A percentile compares a stretch with the other conserved stretches of the same genome.
phyloP scores from a whole-genome alignment of 2,329 filamentous ascomycete genomes.

The Intubia oerlemansii region DNA sequence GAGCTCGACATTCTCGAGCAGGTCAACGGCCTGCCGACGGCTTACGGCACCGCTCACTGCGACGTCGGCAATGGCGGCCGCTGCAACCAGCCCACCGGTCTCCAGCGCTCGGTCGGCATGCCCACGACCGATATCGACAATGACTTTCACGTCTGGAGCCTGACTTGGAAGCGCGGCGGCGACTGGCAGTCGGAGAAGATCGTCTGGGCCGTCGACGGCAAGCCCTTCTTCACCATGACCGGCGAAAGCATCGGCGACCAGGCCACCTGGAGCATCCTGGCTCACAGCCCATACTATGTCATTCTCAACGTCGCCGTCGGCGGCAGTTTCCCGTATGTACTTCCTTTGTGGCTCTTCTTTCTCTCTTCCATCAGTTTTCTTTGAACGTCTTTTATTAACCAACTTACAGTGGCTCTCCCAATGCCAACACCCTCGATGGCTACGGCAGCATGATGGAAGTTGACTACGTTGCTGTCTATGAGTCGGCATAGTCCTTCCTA shows the following conservation, averaged over 20 bases:
- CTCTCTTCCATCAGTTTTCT: no score
- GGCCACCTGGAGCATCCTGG: constrained; percentile 22
- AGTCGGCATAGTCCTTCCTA: constrained; percentile 2
- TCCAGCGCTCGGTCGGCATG: constrained; percentile 16
- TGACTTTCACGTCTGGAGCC: constrained; percentile 12
- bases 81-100: constrained; percentile 26
- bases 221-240: constrained; percentile 19
- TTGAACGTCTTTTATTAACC: no score
- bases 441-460: constrained; percentile 20
- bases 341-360: no score
- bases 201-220: constrained; percentile 25
- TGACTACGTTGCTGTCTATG: constrained; percentile 18
- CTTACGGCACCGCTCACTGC: constrained; percentile 27
- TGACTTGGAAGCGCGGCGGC: constrained; percentile 24
- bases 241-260: constrained; percentile 20
- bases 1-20: constrained; percentile 33
- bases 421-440: constrained; percentile 14
- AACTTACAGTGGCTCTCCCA: constrained; percentile 15
- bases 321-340: constrained; percentile 17
- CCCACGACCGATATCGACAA: no score
- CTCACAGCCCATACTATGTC: constrained; percentile 20
- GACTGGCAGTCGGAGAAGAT: constrained; percentile 28
- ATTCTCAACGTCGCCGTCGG: constrained; percentile 27
- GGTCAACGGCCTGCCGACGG: constrained; percentile 22
- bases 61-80: constrained; percentile 20